phyloP scores from a whole-genome alignment of 768 basidiomycete species.

The Termitomyces sp. region DNA sequence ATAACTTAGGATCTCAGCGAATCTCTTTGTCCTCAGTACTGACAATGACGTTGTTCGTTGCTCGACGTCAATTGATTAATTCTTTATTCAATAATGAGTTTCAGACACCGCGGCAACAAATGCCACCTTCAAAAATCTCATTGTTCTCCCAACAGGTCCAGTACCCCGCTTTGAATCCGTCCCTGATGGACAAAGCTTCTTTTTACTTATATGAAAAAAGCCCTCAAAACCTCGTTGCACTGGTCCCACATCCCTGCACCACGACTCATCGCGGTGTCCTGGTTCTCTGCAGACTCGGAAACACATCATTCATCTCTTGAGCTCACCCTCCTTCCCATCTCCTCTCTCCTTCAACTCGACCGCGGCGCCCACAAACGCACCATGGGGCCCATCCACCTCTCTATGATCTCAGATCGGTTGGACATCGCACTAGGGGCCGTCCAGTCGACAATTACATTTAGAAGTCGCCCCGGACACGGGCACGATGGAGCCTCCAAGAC shows the following conservation, averaged over 20 bases:
- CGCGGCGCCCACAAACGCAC: not conserved
- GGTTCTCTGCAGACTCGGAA: not conserved
- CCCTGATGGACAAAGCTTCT: constrained; percentile 9
- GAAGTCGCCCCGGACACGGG: not conserved
- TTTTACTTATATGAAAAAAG: constrained; percentile 11
- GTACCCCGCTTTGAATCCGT: not conserved
- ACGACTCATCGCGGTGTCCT: constrained; percentile 2
- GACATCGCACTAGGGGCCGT: constrained; percentile 5
- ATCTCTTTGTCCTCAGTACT: not conserved
- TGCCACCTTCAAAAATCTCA: constrained; percentile 1
- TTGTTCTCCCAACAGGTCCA: constrained; percentile 9
- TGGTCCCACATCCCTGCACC: not conserved
- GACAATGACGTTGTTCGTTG: not conserved
- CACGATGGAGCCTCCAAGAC: not conserved
- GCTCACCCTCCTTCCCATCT: not conserved
- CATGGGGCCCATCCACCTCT: constrained; percentile 5
- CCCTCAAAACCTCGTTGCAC: constrained; percentile 5
- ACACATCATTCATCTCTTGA: not conserved
- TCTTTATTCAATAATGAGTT: not conserved
- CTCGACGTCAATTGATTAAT: not conserved
- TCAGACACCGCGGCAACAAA: constrained; percentile 7
- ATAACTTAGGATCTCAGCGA: not conserved
- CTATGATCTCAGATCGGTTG: constrained; percentile 4
- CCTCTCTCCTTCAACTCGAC: not conserved
- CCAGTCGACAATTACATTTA: not conserved